Evolutionary conservation across 305 asterid species (phyloP), one percentile per base, ranked within the genome.

Genomic region (Stenogyne calaminthoides): DNA sequence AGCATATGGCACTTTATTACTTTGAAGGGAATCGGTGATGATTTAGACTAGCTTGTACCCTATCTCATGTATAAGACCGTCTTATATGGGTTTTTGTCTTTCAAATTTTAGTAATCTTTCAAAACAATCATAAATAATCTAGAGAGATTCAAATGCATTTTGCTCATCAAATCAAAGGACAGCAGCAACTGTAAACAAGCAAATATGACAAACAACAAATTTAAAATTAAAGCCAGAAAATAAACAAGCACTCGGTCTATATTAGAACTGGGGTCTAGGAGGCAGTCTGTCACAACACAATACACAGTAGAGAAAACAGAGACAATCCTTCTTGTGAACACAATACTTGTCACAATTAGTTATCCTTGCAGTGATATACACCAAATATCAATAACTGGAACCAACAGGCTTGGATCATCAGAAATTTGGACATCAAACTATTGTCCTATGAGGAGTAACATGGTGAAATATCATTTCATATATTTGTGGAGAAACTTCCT

Each of bases 401-500:
- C 58, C 67, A 27, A 54, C 8, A 57, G 51, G 69, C 51, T n/a
- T 16, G 32, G 32, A 49, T 14, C 66, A 9, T 46, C 0, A 42
- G 70, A 12, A 39, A 46, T 37, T 68, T 16, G 60, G 32, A 74
- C 58, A 46, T 51, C 56, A 72, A 47, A 6, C 76, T 42, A 62
- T 4, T 27, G 64, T 34, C 60, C 54, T 11, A 7, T 29, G 12
- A 11, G 64, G 56, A 44, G 39, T 58, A 63, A n/a, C n/a, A n/a
- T n/a, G 58, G 15, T 32, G 55, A 51, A 3, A 51, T 51, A n/a
- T 73, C 76, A 87, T 67, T 85, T 88, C 88, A 88, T 85, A 85
- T 88, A 88, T 73, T 83, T 88, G 6, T 88, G 90, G 68, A 88
- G 93, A 70, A 88, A 88, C 67, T 85, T 88, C 4, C 97, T 61